Evolutionary conservation across 148 eudicot genomes (phyloP).

Genomic region (Chenopodium formosanum): DNA sequence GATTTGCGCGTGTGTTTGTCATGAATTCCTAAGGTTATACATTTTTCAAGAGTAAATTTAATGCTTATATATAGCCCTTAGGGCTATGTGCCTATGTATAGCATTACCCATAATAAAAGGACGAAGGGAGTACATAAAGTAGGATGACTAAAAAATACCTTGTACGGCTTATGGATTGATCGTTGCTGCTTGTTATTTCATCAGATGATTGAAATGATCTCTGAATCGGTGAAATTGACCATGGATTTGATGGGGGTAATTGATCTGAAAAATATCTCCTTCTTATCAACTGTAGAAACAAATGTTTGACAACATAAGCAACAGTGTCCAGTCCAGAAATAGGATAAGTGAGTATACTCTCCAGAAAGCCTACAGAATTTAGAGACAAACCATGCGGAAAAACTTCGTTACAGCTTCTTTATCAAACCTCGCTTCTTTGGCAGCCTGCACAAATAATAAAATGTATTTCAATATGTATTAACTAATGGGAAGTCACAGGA

Average conservation of each 20-base stretch:
- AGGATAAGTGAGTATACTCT: not conserved
- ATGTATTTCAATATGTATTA: not conserved
- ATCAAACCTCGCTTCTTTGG: conserved; percentile 86
- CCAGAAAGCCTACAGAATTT: conserved; percentile 14
- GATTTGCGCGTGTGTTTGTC: too few species aligned
- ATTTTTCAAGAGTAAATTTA: too few species aligned
- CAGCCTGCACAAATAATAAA: conserved; percentile 58
- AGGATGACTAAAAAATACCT: conserved; percentile 41
- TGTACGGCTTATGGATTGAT: conserved; percentile 46
- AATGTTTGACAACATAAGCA: conserved; percentile 5
- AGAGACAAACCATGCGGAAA: conserved; percentile 57
- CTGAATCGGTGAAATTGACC: conserved; percentile 53
- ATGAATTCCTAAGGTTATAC: too few species aligned
- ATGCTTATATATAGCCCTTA: too few species aligned
- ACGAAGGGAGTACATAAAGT: not conserved
- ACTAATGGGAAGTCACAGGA: not conserved
- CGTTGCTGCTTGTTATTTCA: conserved; percentile 61
- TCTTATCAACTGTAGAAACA: conserved; percentile 70
- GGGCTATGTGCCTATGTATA: too few species aligned
- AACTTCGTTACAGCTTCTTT: conserved; percentile 92
- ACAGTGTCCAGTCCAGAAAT: not conserved
- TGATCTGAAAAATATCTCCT: conserved; percentile 89
- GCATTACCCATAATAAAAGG: too few species aligned
- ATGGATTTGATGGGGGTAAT: conserved; percentile 60
- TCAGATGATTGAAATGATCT: conserved; percentile 45